These are phyloP conservation scores for Monosporascus sp. DNA, from an alignment of 2,329 filamentous ascomycete species.

Conservation along the genomic window DNA sequence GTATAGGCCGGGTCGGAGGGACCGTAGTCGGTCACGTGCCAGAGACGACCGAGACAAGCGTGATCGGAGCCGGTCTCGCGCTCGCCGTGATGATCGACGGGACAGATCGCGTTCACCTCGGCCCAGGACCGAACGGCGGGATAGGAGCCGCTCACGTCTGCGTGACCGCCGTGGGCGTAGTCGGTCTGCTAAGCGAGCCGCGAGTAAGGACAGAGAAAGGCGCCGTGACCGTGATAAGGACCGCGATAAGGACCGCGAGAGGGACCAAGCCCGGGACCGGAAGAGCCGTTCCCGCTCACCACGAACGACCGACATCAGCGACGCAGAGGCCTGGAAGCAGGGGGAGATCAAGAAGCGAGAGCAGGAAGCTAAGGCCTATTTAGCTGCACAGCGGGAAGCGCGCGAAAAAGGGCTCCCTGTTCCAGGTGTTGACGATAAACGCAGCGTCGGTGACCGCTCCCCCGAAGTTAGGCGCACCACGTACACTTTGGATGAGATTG, in stretches of 20 bases:
- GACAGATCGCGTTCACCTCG: conserved; percentile 27
- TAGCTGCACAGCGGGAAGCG: conserved; percentile 57
- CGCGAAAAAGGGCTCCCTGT: conserved; percentile 53
- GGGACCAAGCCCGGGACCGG: conserved; percentile 24
- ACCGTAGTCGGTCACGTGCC: conserved; percentile 22
- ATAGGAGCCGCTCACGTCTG: conserved; percentile 22
- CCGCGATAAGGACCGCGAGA: conserved; percentile 13
- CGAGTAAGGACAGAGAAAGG: conserved; percentile 16
- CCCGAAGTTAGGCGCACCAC: conserved; percentile 33
- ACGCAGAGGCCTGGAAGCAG: conserved; percentile 51
- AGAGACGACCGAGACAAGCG: conserved; percentile 25
- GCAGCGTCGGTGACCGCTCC: conserved; percentile 37
- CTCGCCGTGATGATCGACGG: conserved; percentile 17
- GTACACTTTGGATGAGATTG: conserved; percentile 14
- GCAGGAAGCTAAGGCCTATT: conserved; percentile 59
- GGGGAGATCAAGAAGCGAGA: conserved; percentile 58
- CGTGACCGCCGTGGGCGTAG: conserved; percentile 17
- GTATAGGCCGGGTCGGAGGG: conserved; percentile 24
- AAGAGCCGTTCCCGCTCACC: conserved; percentile 39
- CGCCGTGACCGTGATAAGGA: conserved; percentile 9
- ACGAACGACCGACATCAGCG: conserved; percentile 30
- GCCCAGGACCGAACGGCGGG: conserved; percentile 22
- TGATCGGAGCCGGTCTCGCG: conserved; percentile 21
- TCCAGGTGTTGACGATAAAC: conserved; percentile 52
- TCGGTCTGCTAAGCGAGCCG: conserved; percentile 14